Percentiles rank a stretch among this genome's conserved stretches.
Evolutionary conservation across 352 stramenopile species (phyloP).

Genomic region (Phytophthora lateralis): DNA sequence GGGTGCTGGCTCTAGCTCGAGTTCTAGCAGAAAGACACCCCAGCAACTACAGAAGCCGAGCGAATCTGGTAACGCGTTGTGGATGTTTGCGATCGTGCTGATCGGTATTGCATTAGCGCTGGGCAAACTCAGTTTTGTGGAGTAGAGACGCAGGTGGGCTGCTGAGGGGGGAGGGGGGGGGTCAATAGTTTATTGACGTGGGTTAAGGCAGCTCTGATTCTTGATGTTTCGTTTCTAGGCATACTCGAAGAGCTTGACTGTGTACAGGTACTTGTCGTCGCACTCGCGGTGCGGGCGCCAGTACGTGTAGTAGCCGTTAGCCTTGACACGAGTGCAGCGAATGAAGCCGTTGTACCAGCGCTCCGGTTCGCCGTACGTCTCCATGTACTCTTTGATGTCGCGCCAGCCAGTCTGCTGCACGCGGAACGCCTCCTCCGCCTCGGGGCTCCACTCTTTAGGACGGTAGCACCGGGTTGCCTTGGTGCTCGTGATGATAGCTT

Average conservation of each 20-base stretch:
- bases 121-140: constrained; percentile 40
- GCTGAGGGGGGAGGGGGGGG: neutral
- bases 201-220: constrained; percentile 7
- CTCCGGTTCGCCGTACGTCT: constrained; percentile 74
- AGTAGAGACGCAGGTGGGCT: constrained; percentile 14
- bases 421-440: constrained; percentile 77
- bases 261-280: constrained; percentile 84
- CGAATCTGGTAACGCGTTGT: constrained; percentile 34
- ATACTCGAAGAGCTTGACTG: constrained; percentile 83
- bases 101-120: constrained; percentile 41
- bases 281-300: constrained; percentile 77
- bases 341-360: constrained; percentile 80
- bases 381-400: constrained; percentile 84
- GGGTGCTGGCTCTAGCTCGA: neutral
- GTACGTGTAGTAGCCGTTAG: constrained; percentile 86
- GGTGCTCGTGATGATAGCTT: constrained; percentile 51
- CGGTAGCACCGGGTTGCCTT: constrained; percentile 70
- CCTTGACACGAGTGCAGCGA: constrained; percentile 81
- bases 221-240: constrained; percentile 25
- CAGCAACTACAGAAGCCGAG: constrained; percentile 17
- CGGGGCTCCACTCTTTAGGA: constrained; percentile 69
- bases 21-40: neutral
- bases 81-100: constrained; percentile 46
- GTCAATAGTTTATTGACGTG: constrained; percentile 24
- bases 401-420: constrained; percentile 77